Base-by-base conservation (phyloP, 805 yeast species). In the Lachancea fermentati region DNA sequence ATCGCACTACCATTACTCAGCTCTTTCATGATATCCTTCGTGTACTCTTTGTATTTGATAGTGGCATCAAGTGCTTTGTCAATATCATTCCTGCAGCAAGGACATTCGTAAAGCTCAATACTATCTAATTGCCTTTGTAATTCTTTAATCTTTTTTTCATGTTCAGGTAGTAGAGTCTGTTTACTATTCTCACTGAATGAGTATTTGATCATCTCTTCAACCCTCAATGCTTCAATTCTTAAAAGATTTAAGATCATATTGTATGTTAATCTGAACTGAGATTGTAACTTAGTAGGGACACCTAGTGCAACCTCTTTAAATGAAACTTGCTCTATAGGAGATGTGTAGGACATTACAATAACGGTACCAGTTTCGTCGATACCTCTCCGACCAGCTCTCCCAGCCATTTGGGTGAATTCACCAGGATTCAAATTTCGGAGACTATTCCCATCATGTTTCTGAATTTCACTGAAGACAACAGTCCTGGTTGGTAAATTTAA, bases 361-460 rank as follows among this genome's bases (percentile, higher is more conserved):
- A 93, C 98, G 0, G 97, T 91, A 57, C 98, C 98, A 0, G 85
- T 86, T 15, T 79, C 67, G 67, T 93, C 98, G 48, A 93, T 67
- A 26, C 98, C 98, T 69, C 98, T 79, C 66, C 98, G 79, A 45
- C 98, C 98, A 0, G 98, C 98, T 63, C 98, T 76, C 33, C 98
- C 98, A 0, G 97, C 89, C 98, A 93, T 93, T 65, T 91, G 98
- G 0, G 97, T 93, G 59, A 91, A 93, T 60, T 93, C 98, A 40
- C 98, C 98, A 0, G 98, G 96, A 7, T 82, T 72, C 45, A 93
- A 69, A 55, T 82, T 76, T 62, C 98, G 74, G 63, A 86, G 79
- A 0, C 76, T 75, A 22, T 79, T 73, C 34, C 97, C 97, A 58
- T 93, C 98, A 60, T 91, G 96, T 57, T 93, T 93, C 49, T 91